Evolutionary conservation across 805 yeast genomes (phyloP).

Genomic region (Pichia manshurica): DNA sequence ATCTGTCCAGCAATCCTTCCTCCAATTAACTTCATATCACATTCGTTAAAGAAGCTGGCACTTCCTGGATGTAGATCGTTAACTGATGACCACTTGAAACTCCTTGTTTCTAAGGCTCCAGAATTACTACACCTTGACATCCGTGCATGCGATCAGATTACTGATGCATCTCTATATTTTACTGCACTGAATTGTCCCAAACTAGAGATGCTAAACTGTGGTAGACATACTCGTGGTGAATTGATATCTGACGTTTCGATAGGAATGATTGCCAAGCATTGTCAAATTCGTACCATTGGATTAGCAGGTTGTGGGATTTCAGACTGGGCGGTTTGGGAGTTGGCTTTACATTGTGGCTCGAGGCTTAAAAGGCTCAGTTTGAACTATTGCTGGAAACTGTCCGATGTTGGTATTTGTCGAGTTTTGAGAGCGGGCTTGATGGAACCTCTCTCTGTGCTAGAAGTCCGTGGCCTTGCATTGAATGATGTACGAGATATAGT

Average conservation of each 20-base stretch:
- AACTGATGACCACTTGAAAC: conserved; percentile 51
- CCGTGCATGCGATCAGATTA: conserved; percentile 74
- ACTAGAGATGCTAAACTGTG: conserved; percentile 63
- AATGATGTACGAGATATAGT: conserved; percentile 59
- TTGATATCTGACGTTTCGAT: conserved; percentile 67
- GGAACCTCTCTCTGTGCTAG: conserved; percentile 63
- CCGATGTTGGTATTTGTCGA: conserved; percentile 27
- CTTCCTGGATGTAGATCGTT: conserved; percentile 68
- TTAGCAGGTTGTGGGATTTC: conserved; percentile 82
- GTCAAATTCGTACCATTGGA: conserved; percentile 66
- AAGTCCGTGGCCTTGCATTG: conserved; percentile 60
- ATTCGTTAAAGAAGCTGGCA: conserved; percentile 40
- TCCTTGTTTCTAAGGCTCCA: conserved; percentile 51
- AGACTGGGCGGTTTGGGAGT: conserved; percentile 75
- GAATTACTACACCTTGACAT: conserved; percentile 62
- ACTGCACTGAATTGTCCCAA: conserved; percentile 55
- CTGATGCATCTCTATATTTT: conserved; percentile 71
- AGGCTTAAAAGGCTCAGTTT: conserved; percentile 61
- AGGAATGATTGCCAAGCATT: conserved; percentile 48
- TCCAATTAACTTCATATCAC: conserved; percentile 37
- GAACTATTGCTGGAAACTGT: conserved; percentile 55
- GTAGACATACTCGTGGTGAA: conserved; percentile 66
- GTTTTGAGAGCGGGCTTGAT: conserved; percentile 43
- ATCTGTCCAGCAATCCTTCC: conserved; percentile 75
- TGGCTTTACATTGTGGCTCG: conserved; percentile 46